phyloP scores from a whole-genome alignment of 495 filamentous ascomycete species.

The Pyrenopolyporus hunteri region DNA sequence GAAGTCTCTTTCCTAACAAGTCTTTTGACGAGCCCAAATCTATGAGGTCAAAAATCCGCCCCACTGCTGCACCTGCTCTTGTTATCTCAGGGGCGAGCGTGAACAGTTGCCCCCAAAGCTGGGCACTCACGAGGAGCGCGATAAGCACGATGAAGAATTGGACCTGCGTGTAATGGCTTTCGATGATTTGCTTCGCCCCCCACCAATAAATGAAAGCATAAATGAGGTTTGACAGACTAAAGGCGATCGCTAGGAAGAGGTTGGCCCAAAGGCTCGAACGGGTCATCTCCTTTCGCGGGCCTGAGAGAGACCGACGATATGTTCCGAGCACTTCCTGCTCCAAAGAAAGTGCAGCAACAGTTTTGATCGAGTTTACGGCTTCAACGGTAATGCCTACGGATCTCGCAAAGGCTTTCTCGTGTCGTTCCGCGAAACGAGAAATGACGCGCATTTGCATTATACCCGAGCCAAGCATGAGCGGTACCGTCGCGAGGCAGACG shows the following conservation, averaged over 20 bases:
- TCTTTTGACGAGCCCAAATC: conserved; percentile 47
- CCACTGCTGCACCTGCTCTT: conserved; percentile 57
- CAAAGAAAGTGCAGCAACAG: conserved; percentile 58
- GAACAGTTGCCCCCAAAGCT: conserved; percentile 70
- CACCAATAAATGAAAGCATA: conserved; percentile 74
- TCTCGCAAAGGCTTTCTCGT: conserved; percentile 60
- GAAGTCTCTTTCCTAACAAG: conserved; percentile 5
- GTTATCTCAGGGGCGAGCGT: conserved; percentile 67
- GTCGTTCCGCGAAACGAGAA: conserved; percentile 63
- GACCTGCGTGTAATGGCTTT: conserved; percentile 60
- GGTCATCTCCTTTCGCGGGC: conserved; percentile 56
- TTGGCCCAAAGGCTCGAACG: conserved; percentile 55
- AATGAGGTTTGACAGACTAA: conserved; percentile 59
- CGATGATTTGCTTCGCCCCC: conserved; percentile 62
- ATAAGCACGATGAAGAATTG: conserved; percentile 72
- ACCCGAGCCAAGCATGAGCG: conserved; percentile 59
- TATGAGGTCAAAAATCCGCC: conserved; percentile 56
- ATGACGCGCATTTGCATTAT: conserved; percentile 62
- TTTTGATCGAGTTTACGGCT: conserved; percentile 59
- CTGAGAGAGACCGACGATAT: conserved; percentile 53
- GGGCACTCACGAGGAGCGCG: conserved; percentile 66
- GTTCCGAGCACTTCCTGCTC: conserved; percentile 51
- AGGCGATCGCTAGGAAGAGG: conserved; percentile 60
- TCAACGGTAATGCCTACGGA: conserved; percentile 59
- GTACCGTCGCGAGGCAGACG: conserved; percentile 60